Evolutionary conservation across 2,329 filamentous ascomycete genomes (phyloP).

Genomic region (Chrysoporthe puriensis): DNA sequence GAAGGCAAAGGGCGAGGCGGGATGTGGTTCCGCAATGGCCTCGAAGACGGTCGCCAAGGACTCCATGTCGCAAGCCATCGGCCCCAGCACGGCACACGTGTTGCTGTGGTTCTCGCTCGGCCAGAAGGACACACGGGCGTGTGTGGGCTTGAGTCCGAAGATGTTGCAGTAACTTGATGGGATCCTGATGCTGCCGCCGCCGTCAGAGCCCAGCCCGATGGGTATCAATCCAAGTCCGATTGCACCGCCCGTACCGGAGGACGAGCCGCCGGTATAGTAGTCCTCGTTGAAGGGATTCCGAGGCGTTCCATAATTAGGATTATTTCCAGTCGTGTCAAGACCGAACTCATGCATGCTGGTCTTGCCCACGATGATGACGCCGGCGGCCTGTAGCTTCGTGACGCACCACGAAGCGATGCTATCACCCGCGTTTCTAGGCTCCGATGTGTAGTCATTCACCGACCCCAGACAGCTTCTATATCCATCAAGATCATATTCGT

Average conservation of each 20-base stretch:
- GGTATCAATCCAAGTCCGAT: conserved; percentile 73
- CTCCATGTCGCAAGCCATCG: conserved; percentile 67
- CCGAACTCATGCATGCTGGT: conserved; percentile 78
- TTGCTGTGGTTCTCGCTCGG: conserved; percentile 63
- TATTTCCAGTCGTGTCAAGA: conserved; percentile 76
- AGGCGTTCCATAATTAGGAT: conserved; percentile 73
- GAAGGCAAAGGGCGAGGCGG: conserved; percentile 55
- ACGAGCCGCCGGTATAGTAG: conserved; percentile 80
- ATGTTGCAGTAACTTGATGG: conserved; percentile 73
- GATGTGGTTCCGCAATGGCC: conserved; percentile 66
- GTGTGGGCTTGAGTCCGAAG: conserved; percentile 74
- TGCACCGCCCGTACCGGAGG: conserved; percentile 73
- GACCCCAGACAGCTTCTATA: conserved; percentile 70
- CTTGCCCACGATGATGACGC: conserved; percentile 73
- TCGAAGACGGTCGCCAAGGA: conserved; percentile 70
- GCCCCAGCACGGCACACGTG: conserved; percentile 68
- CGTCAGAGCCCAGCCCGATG: conserved; percentile 72
- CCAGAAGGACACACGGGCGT: conserved; percentile 65
- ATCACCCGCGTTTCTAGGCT: conserved; percentile 41
- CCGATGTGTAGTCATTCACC: conserved; percentile 60
- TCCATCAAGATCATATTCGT: conserved; percentile 76
- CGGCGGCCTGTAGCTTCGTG: conserved; percentile 69
- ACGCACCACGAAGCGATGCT: conserved; percentile 69
- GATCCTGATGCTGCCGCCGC: conserved; percentile 75
- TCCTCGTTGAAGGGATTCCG: conserved; percentile 72